Base-by-base conservation (phyloP, 1,284 basidiomycete genomes). In the Trichosporon sp. region DNA sequence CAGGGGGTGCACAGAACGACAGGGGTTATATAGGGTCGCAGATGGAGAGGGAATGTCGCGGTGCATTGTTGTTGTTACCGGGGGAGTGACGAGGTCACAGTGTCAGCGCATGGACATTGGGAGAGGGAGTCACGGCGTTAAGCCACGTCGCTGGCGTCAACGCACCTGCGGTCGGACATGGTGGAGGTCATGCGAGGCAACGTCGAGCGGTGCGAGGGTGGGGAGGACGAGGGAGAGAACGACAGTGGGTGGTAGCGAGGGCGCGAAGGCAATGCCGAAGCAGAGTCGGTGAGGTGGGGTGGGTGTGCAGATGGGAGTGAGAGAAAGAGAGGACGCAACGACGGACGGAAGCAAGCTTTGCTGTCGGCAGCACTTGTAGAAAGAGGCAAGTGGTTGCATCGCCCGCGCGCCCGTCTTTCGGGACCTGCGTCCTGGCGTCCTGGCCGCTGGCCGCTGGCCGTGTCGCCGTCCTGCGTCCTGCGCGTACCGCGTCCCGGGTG, bases 141-240 rank as follows among this genome's bases (percentile, higher is more conserved):
- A 47, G 63, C 27, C 63, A 47, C 38, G 63, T 29, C 63, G 63
- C 9, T 51, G 47, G 18, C 8, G 62, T 27, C 56, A 60, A 60
- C 56, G 56, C 56, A 60, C 56, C 56, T 60, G 15, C 29, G 56
- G 56, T 60, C 56, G 56, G 56, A 31, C 27, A 60, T 31, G 56
- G 56, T 60, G 56, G 56, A 60, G 56, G 56, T 60, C 56, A 60
- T 60, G 29, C 56, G 29, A 29, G 56, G 27, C 18, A 11, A 31
- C 27, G 1, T 15, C 21, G 25, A 56, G 8, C 25, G 27, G 13
- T 5, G 27, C 21, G 56, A n/a, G 18, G 13, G 29, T 18, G 56
- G 27, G 7, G 29, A 91, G 91, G 35, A 93, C 85, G 25, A 96
- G 81, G 8, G 92, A 89, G 69, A 95, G 84, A 70, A 95, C 90